A percentile compares a stretch with the other conserved stretches of the same genome.
Conservation (phyloP, 176 grass and related monocot species). For the Musa itinerans region DNA sequence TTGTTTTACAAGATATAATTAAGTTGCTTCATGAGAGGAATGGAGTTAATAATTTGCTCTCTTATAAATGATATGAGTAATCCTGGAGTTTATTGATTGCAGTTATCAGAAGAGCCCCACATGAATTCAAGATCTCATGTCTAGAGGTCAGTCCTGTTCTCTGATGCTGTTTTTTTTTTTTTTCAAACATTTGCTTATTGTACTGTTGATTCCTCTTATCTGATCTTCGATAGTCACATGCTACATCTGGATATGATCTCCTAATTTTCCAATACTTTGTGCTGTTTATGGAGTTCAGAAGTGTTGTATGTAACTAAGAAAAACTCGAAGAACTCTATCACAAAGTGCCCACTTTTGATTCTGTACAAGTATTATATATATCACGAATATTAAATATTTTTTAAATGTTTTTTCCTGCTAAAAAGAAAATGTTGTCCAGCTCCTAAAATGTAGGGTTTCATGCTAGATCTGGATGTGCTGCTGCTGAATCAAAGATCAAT, state of each 20-base stretch:
- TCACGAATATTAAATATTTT: neutral
- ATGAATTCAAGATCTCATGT: constrained; percentile 99
- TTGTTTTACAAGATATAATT: too few species aligned
- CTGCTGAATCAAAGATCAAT: neutral
- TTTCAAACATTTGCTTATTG: neutral
- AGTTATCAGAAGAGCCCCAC: constrained; percentile 98
- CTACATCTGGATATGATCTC: neutral
- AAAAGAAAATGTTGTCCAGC: neutral
- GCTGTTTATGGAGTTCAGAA: too few species aligned
- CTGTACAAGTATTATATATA: too few species aligned
- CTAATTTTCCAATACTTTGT: too few species aligned
- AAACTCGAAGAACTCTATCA: too few species aligned
- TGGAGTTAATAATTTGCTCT: neutral
- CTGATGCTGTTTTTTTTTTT: neutral
- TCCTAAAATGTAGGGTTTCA: neutral
- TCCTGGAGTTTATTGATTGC: constrained; percentile 26
- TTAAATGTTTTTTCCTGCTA: neutral
- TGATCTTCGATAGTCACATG: neutral
- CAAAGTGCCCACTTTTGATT: too few species aligned
- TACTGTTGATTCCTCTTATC: neutral
- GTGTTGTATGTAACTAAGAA: too few species aligned
- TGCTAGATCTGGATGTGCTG: neutral
- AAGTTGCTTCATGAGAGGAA: too few species aligned
- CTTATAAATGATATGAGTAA: constrained; percentile 2
- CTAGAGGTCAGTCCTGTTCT: constrained; percentile 46